Evolutionary conservation across 805 yeast species (phyloP).

Genomic region (Pichia manshurica): DNA sequence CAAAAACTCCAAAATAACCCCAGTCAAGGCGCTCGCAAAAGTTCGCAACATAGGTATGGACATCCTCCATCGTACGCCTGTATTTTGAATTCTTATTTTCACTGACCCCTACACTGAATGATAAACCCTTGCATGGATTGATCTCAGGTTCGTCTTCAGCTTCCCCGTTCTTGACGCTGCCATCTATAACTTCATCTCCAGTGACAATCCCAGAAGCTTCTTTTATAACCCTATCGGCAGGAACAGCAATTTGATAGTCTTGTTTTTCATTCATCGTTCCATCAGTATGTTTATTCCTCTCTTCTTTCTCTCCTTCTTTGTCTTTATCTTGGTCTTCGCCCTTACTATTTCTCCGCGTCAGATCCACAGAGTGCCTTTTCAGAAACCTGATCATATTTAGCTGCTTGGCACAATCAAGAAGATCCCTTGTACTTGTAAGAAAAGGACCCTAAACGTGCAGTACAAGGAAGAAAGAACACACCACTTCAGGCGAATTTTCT

Average conservation of each 20-base stretch:
- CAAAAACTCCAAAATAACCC: conserved; percentile 94
- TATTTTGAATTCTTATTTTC: conserved; percentile 79
- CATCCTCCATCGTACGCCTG: conserved; percentile 92
- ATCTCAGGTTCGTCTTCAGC: neutral
- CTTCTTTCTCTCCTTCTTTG: neutral
- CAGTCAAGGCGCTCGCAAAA: conserved; percentile 87
- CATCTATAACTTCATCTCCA: too few species aligned
- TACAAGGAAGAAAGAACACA: neutral
- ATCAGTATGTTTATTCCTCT: too few species aligned
- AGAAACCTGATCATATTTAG: conserved; percentile 17
- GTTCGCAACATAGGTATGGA: conserved; percentile 87
- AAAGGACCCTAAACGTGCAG: too few species aligned
- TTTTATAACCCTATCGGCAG: too few species aligned
- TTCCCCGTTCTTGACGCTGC: neutral
- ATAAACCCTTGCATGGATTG: conserved; percentile 49
- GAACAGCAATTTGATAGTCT: too few species aligned
- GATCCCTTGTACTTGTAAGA: too few species aligned
- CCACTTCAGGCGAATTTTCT: neutral
- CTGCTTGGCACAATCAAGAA: too few species aligned
- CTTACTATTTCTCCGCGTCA: conserved; percentile 10
- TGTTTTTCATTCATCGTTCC: too few species aligned
- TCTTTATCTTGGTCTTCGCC: neutral
- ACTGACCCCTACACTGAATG: conserved; percentile 85
- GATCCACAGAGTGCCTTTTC: conserved; percentile 23
- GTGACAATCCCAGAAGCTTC: too few species aligned